Base-by-base conservation (phyloP, 2,329 filamentous ascomycete genomes). In the Fusarium sp. region DNA sequence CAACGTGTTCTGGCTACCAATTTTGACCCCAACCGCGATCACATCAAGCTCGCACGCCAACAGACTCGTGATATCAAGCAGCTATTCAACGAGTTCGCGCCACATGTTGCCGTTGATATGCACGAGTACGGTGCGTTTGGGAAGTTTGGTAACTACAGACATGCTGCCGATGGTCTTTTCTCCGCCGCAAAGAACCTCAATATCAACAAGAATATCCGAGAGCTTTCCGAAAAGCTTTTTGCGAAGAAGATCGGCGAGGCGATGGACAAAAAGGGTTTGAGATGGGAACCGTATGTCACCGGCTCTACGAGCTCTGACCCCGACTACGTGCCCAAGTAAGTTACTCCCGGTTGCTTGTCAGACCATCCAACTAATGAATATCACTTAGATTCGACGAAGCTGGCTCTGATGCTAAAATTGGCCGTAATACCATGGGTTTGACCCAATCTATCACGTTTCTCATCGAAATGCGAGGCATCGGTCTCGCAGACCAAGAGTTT, bases 121-220 rank as follows among this genome's bases (percentile, higher is more conserved):
- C 77, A 79, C 34, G 77, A 79, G 52, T 79, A 77, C 38, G 67
- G 66, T 1, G 71, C 76, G 0, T 46, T 39, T 6, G 50, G 65
- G 0, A 51, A 60, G 28, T 76, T 65, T 8, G 76, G 76, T 1
- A 62, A 63, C 0, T 61, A 73, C 5, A 57, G 60, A 26, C 75
- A 78, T 8, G 75, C 69, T 2, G 62, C 75, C 1, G 77, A 79
- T 38, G 76, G 75, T 1, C 69, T 76, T 2, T 79, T 77, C 44
- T 77, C 77, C 0, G 76, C 77, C 1, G 76, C 76, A 3, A 79
- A 79, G 66, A 79, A 79, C 24, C 51, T 78, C 6, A 79, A 79
- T 8, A 78, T 79, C 43, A 66, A 79, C 49, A 34, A 62, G 10
- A 61, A 69, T 17, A 78, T 79, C 13, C 71, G 77, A 9, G 56